Evolutionary conservation across 331 rosid species (phyloP).

Genomic region (Dryas integrifolia): DNA sequence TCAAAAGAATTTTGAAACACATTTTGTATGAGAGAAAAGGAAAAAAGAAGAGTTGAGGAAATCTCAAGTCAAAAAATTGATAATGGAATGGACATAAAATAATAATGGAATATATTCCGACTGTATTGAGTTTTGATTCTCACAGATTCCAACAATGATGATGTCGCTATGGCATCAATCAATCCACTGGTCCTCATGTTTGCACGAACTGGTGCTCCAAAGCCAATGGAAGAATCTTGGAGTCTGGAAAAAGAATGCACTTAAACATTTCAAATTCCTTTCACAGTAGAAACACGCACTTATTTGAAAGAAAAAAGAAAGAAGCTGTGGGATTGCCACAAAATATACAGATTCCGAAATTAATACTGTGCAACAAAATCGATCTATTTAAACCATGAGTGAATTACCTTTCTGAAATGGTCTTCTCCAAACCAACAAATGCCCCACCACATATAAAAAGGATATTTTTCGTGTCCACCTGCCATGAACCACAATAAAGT

Average conservation of each 20-base stretch:
- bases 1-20: slow-evolving; percentile 2
- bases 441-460: slow-evolving; percentile 77
- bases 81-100: background rate
- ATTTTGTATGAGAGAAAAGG: background rate
- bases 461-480: slow-evolving; percentile 62
- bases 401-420: slow-evolving; percentile 59
- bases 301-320: too few relatives aligned
- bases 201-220: slow-evolving; percentile 72
- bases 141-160: slow-evolving; percentile 64
- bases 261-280: background rate
- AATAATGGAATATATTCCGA: background rate
- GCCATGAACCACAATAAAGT: slow-evolving; percentile 21
- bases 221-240: slow-evolving; percentile 75
- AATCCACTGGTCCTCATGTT: slow-evolving; percentile 48
- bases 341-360: too few relatives aligned
- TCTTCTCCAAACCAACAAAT: slow-evolving; percentile 67
- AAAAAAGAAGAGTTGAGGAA: background rate
- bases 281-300: background rate
- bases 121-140: slow-evolving; percentile 32
- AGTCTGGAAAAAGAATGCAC: slow-evolving; percentile 32
- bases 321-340: too few relatives aligned
- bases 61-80: slow-evolving; percentile 12
- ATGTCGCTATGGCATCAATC: slow-evolving; percentile 48
- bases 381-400: too few relatives aligned
- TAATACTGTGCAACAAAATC: too few relatives aligned